Conservation (phyloP, 192 early-diverging fungal species). For the Backusella liffmaniae region DNA sequence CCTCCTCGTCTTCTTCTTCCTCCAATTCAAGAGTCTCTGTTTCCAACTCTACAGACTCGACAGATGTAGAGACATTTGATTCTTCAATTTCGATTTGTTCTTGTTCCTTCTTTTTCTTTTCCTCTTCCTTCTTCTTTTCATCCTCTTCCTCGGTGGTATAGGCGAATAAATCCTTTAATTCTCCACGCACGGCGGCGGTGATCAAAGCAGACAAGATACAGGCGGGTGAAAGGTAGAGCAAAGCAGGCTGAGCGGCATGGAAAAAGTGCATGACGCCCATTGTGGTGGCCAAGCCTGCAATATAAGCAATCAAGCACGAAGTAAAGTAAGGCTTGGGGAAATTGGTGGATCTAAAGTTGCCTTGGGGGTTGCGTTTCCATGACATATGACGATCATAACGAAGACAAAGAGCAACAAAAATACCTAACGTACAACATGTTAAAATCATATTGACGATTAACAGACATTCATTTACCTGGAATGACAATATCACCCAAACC, state of each 20-base stretch:
- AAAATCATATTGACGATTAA: no score
- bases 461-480: slow-evolving; percentile 57
- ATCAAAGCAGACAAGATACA: slow-evolving; percentile 85
- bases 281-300: slow-evolving; percentile 82
- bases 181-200: slow-evolving; percentile 64
- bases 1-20: background rate
- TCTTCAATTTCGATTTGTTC: slow-evolving; percentile 8
- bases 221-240: slow-evolving; percentile 95
- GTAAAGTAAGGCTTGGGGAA: slow-evolving; percentile 92
- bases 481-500: slow-evolving; percentile 97
- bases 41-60: background rate
- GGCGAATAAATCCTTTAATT: slow-evolving; percentile 62
- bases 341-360: slow-evolving; percentile 48
- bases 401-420: slow-evolving; percentile 90
- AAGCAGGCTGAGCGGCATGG: slow-evolving; percentile 93
- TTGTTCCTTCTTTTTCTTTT: slow-evolving; percentile 45
- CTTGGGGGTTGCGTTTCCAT: slow-evolving; percentile 55
- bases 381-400: slow-evolving; percentile 83
- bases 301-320: slow-evolving; percentile 74
- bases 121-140: slow-evolving; percentile 37
- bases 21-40: slow-evolving; percentile 3
- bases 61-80: background rate
- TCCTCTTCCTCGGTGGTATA: slow-evolving; percentile 60
- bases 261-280: slow-evolving; percentile 94
- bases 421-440: slow-evolving; percentile 42